Base-by-base conservation (phyloP, 306 rosid species). In the Vigna radiata region DNA sequence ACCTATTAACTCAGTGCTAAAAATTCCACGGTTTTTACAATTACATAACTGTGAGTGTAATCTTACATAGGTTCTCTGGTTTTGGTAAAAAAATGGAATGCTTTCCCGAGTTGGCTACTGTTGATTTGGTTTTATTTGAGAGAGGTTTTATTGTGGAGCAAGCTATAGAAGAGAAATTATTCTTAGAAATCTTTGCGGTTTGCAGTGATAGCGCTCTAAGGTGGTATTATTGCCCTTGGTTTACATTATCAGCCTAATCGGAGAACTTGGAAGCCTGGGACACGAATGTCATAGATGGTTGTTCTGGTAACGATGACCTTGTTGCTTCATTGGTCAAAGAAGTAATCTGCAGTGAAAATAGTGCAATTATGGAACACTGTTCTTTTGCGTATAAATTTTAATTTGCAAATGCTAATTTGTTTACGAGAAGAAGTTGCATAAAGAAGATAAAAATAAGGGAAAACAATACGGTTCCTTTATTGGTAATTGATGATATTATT, bases 171-270 rank as follows among this genome's bases (percentile, higher is more conserved):
- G 71, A 67, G 53, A 54, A 50, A 52, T 52, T 39, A 53, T 19
- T 74, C 77, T 54, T 47, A 46, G 13, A 19, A n/a, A 68, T 68
- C n/a, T 15, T 55, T 14, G n/a, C 63, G 1, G 21, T 79, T 41
- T 59, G 31, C 49, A 16, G 81, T 44, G 67, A 68, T 61, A 68
- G 47, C 55, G 15, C 71, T 55, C 25, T 25, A 54, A 59, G 75
- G 50, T 80, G 58, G 79, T 81, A 50, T 54, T 71, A 53, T 52
- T 72, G 33, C 31, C 48, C 67, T 74, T 47, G 21, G 50, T 73
- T 79, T 79, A 63, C 54, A 41, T 41, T 54, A 19, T 61, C 59
- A 52, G 33, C 71, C 15, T 76, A 58, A 54, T 33, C 68, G 33
- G 72, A 54, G 47, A 25, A 55, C 59, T 47, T 25, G 66, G 79